Base-by-base conservation (phyloP, 208 protist species). In the Acanthamoeba lenticulata region DNA sequence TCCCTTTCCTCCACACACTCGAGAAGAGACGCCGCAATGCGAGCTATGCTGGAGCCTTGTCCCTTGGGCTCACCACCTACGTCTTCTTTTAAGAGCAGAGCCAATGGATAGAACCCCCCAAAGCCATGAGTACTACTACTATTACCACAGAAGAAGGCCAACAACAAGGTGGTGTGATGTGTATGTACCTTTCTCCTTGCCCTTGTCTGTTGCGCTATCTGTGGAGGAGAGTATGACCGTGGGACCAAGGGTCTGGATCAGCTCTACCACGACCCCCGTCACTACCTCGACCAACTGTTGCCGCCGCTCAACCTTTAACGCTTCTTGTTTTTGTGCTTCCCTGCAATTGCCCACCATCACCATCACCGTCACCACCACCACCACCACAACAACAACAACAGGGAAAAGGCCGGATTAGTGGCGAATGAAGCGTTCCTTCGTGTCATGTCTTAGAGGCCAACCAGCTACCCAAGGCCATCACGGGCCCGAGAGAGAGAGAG, bases 281-380 rank as follows among this genome's bases (percentile, higher is more conserved):
- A 91, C 85, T 38, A 91, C 57, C 2, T 91, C 85, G 15, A 91
- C 47, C 27, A 91, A 34, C 55, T 91, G 85, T 44, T 86, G 77
- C 44, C 77, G 77, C 38, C 77, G 77, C n/a, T 86, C 77, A 13
- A 86, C n/a, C 38, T 86, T 86, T 19, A 21, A 24, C 24, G 29
- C 44, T 27, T 86, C 77, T 0, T 38, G 40, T 42, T 86, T 86
- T 34, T 86, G 85, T 15, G 55, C 85, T 45, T 91, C 85, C 55
- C 55, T 91, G 47, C 15, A 65, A n/a, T 65, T n/a, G 52, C 17
- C 27, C 17, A n/a, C 21, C 1, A 9, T 15, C 19, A 24, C 49
- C 4, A n/a, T 57, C 21, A 24, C 24, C 4, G 2, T 9, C 49
- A 57, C 3, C 1, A 57, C 49, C 0, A n/a, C 1, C 21, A 57